Conservation (phyloP, 75 land plant genomes). For the Pinus taeda region DNA sequence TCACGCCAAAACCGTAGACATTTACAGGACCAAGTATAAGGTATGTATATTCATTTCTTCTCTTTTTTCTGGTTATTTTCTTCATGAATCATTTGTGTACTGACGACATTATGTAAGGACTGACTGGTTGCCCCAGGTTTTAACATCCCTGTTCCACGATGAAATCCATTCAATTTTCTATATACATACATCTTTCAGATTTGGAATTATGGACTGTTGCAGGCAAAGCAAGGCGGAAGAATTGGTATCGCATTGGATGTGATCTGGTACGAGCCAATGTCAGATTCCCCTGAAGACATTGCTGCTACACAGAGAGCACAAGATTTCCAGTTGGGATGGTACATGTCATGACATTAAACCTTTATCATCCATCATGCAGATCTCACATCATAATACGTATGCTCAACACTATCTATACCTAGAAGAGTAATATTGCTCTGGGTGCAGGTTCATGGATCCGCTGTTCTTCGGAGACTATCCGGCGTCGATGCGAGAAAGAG, state of each 20-base stretch:
- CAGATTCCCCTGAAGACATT: conserved; percentile 29
- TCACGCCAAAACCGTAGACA: conserved; percentile 57
- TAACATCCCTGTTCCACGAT: no score
- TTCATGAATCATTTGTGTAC: no score
- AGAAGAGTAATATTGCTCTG: no score
- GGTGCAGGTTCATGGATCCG: conserved; percentile 71
- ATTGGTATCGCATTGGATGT: conserved; percentile 53
- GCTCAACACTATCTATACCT: no score
- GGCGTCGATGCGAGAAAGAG: conserved; percentile 48
- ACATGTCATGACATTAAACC: background rate
- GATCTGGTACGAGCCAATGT: conserved; percentile 55
- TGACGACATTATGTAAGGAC: no score
- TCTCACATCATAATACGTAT: background rate
- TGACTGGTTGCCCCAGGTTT: no score
- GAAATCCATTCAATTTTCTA: no score
- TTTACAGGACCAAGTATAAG: conserved; percentile 69
- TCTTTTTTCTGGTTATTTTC: no score
- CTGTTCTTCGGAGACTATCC: conserved; percentile 73
- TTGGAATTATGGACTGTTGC: background rate
- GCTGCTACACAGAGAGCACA: conserved; percentile 43
- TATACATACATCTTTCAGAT: no score
- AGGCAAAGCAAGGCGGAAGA: conserved; percentile 40
- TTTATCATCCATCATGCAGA: background rate
- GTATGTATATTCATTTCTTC: conserved; percentile 14
- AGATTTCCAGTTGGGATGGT: conserved; percentile 40